Evolutionary conservation across 495 filamentous ascomycete species (phyloP), one percentile per base, ranked within the genome.

Genomic region (Neurospora sp.): DNA sequence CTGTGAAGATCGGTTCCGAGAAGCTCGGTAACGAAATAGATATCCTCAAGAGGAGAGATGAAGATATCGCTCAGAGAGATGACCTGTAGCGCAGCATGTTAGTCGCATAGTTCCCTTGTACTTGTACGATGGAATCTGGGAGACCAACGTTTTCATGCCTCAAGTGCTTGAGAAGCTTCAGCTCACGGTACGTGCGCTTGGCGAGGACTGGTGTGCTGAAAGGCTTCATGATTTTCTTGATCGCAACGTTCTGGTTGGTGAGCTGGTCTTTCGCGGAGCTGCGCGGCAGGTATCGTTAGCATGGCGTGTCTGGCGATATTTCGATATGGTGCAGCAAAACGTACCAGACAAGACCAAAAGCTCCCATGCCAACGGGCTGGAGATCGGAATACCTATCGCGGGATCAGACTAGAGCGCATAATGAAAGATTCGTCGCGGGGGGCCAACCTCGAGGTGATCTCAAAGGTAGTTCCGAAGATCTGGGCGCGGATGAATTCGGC

Each of bases 151-250:
- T 99, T 83, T 99, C 96, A 81, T 99, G 96, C 77, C 90, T 92
- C 61, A 99, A 85, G 79, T 99, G 96, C 85, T 99, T 99, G 77
- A 99, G 84, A 72, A 99, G 88, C 87, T 99, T 99, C 82, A 99
- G 85, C 80, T 99, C 96, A 73, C 96, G 91, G 80, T 99, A 99
- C 37, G 96, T 99, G 79, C 96, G 87, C 87, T 99, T 99, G 27
- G 96, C 96, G 48, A 99, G 84, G 61, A 99, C 96, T 7, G 96
- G 96, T 12, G 96, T 99, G 86, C 94, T 97, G 85, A 99, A 99
- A 8, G 96, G 96, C 87, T 99, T 99, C 96, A 99, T 98, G 79
- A 99, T 99, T 87, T 99, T 99, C 89, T 99, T 99, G 77, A 99
- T 94, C 40, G 96, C 96, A 73, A 99, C 96, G 79, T 93, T 93